A percentile compares a stretch with the other conserved stretches of the same genome.
Evolutionary conservation across 2,329 filamentous ascomycete species (phyloP).

Genomic region (Colletotrichum aenigma): DNA sequence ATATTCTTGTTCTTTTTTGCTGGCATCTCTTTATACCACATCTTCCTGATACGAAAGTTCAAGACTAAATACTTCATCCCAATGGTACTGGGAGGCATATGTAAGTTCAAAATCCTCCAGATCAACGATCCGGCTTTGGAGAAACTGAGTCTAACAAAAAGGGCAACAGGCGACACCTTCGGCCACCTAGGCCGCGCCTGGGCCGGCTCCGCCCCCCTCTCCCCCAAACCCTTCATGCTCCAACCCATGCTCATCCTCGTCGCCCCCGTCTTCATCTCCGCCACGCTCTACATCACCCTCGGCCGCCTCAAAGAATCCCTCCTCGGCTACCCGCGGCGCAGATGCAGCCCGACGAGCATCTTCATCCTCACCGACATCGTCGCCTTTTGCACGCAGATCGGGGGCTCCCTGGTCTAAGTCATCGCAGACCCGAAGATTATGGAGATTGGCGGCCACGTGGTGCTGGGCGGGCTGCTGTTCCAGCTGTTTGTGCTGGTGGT

Average conservation of each 20-base stretch:
- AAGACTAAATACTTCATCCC: background rate
- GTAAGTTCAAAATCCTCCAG: background rate
- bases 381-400: background rate
- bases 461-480: background rate
- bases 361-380: background rate
- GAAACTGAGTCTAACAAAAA: background rate
- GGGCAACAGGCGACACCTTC: background rate
- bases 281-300: background rate
- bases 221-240: background rate
- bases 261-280: background rate
- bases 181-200: background rate
- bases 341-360: background rate
- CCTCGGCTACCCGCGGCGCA: background rate
- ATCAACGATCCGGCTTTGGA: rapidly evolving
- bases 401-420: background rate
- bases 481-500: background rate
- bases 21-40: rapidly evolving
- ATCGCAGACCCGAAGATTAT: background rate
- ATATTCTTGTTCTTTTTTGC: rapidly evolving
- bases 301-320: background rate
- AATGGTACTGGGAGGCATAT: background rate
- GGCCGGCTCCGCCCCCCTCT: background rate
- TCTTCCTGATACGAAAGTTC: background rate
- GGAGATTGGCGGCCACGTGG: background rate
- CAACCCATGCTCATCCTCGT: background rate